Conservation (phyloP, 768 basidiomycete genomes). For the Russula sp. region DNA sequence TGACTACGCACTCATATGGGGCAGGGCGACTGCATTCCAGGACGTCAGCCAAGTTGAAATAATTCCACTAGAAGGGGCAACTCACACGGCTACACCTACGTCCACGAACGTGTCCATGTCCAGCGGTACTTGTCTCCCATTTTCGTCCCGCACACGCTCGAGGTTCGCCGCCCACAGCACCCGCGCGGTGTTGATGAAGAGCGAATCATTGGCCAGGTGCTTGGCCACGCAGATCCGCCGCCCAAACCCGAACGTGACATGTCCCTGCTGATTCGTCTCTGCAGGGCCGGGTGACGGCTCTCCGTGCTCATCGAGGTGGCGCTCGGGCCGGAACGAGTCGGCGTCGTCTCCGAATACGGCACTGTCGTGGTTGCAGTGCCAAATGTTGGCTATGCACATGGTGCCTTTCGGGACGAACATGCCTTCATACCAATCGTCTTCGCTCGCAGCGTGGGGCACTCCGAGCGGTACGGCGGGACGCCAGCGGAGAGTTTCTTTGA, state of each 20-base stretch:
- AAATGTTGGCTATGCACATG: constrained; percentile 29
- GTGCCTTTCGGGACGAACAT: constrained; percentile 34
- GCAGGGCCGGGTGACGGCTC: not conserved
- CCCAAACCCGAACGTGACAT: constrained; percentile 21
- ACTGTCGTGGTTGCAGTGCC: constrained; percentile 9
- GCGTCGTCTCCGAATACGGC: constrained; percentile 21
- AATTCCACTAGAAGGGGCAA: too few species aligned
- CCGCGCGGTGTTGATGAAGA: constrained; percentile 24
- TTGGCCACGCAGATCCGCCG: constrained; percentile 24
- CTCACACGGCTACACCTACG: constrained; percentile 12
- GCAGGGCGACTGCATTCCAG: constrained; percentile 8
- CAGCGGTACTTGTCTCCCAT: constrained; percentile 11
- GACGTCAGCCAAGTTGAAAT: not conserved
- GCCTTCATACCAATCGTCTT: constrained; percentile 30
- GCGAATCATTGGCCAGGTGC: constrained; percentile 20
- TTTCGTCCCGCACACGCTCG: constrained; percentile 9
- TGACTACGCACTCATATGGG: constrained; percentile 23
- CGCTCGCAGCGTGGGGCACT: constrained; percentile 6
- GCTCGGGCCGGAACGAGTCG: constrained; percentile 23
- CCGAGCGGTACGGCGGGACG: not conserved
- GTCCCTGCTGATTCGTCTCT: constrained; percentile 19
- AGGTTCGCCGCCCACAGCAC: constrained; percentile 23
- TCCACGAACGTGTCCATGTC: constrained; percentile 3
- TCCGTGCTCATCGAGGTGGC: constrained; percentile 18
- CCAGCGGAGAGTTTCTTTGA: constrained; percentile 19